Evolutionary conservation across 2,329 filamentous ascomycete species (phyloP).

Genomic region (Cladosporium phlei): DNA sequence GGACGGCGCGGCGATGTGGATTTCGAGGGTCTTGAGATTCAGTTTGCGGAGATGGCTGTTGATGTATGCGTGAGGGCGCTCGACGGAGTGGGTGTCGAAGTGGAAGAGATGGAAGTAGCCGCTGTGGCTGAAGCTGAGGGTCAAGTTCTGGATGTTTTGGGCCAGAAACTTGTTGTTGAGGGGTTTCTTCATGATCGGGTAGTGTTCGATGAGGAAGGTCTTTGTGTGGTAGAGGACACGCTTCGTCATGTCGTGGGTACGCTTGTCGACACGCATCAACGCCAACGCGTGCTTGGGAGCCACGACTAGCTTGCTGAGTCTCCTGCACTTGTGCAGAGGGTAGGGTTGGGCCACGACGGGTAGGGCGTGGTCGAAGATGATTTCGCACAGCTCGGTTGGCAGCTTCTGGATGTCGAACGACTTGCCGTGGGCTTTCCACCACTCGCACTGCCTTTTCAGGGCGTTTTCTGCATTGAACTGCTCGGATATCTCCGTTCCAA

Average conservation of each 20-base stretch:
- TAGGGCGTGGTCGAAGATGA: slow-evolving; percentile 10
- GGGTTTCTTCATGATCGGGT: slow-evolving; percentile 14
- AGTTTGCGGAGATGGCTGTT: slow-evolving; percentile 7
- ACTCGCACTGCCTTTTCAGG: slow-evolving; percentile 1
- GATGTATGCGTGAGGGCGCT: neutral
- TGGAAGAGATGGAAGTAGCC: slow-evolving; percentile 25
- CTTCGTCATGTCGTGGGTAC: slow-evolving; percentile 21
- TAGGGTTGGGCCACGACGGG: neutral
- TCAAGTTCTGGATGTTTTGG: slow-evolving; percentile 19
- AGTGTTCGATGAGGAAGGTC: slow-evolving; percentile 20
- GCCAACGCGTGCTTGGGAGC: no score
- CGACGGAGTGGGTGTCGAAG: neutral
- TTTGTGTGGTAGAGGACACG: slow-evolving; percentile 18
- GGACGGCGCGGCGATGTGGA: slow-evolving; percentile 16
- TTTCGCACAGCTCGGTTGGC: slow-evolving; percentile 15
- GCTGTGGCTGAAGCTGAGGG: slow-evolving; percentile 20
- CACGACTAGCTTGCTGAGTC: no score
- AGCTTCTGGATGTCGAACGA: slow-evolving; percentile 13
- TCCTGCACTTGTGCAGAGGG: neutral
- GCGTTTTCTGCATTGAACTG: neutral
- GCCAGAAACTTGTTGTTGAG: slow-evolving; percentile 12
- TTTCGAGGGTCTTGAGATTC: slow-evolving; percentile 17
- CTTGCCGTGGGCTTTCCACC: slow-evolving; percentile 15
- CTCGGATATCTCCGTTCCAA: neutral
- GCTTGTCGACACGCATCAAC: slow-evolving; percentile 19